A percentile compares a stretch with the other conserved stretches of the same genome.
Evolutionary conservation across 345 rosid genomes (phyloP).

Genomic region (Sisymbrium irio): DNA sequence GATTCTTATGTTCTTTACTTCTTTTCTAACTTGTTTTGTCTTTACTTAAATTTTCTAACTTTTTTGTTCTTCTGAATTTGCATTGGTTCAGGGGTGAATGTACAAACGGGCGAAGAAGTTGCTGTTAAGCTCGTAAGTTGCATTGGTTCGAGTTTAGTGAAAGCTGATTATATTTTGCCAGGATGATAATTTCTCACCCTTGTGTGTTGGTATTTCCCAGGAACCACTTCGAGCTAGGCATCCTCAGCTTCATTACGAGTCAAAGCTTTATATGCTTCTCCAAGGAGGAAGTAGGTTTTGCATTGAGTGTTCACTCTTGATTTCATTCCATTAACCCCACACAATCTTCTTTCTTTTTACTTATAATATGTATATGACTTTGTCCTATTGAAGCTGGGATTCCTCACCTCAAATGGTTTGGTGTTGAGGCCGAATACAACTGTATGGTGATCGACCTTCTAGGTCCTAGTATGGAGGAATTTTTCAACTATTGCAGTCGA

Average conservation of each 20-base stretch:
- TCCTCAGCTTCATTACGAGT: slow-evolving; percentile 89
- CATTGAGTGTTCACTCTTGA: neutral
- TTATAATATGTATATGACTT: neutral
- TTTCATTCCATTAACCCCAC: neutral
- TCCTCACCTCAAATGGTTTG: slow-evolving; percentile 92
- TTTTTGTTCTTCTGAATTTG: neutral
- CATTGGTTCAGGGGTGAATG: slow-evolving; percentile 58
- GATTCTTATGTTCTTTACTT: no score
- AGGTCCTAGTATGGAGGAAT: slow-evolving; percentile 88
- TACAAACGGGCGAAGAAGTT: slow-evolving; percentile 90
- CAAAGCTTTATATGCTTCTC: slow-evolving; percentile 83
- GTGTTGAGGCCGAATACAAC: slow-evolving; percentile 78
- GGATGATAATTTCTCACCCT: neutral
- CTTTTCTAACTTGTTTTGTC: neutral
- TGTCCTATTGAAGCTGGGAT: slow-evolving; percentile 56
- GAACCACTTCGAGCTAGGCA: slow-evolving; percentile 85
- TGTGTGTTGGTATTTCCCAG: slow-evolving; percentile 33
- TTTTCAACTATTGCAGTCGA: slow-evolving; percentile 81
- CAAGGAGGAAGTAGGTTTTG: slow-evolving; percentile 86
- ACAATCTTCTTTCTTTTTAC: neutral
- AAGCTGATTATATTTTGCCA: no score
- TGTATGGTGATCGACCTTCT: slow-evolving; percentile 91
- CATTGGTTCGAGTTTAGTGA: neutral
- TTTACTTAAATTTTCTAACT: neutral
- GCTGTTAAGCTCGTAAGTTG: slow-evolving; percentile 73